Base-by-base conservation (phyloP, 2,329 filamentous ascomycete genomes). In the Botrytis elliptica region DNA sequence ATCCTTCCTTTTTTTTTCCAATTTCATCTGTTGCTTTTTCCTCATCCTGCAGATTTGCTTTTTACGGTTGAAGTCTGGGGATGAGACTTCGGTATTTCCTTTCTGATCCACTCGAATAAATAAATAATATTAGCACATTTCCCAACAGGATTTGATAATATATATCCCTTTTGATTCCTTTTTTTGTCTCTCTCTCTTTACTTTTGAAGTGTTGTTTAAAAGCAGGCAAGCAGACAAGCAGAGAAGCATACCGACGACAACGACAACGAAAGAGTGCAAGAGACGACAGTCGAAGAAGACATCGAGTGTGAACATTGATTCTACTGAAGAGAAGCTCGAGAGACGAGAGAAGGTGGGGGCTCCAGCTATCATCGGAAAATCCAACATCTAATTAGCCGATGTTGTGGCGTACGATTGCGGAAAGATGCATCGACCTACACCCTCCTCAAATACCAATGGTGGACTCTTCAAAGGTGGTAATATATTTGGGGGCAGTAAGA, bases 401-500 rank as follows among this genome's bases (percentile, higher is more conserved):
- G 40, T 69, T 72, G 68, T 60, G 71, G 71, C 46, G 49, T 49
- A 46, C 7, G 22, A 29, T 44, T 36, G 44, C 59, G 70, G 60
- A 57, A 62, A n/a, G 38, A 77, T 77, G 76, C 74, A 76, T 63
- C 71, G 71, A 60, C 33, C 70, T 71, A 73, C 74, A 36, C 40
- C 62, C 62, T 40, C 62, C 57, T 74, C 66, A 57, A 68, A 71
- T 42, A 70, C 73, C 36, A 73, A 75, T 71, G 74, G 70, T 66
- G 77, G 75, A 36, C 49, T 77, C 46, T 77, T 76, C 67, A 76
- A 71, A 65, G 74, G 74, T 44, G 70, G 73, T 44, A 75, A 74
- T 69, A 75, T 79, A 66, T 79, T 78, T 73, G 75, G 76, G 36
- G 68, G 75, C 64, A 79, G 72, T 71, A 80, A 78, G 71, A 79